A percentile compares a stretch with the other conserved stretches of the same genome.
phyloP scores from a whole-genome alignment of 352 stramenopile genomes.

The Phytophthora pini region DNA sequence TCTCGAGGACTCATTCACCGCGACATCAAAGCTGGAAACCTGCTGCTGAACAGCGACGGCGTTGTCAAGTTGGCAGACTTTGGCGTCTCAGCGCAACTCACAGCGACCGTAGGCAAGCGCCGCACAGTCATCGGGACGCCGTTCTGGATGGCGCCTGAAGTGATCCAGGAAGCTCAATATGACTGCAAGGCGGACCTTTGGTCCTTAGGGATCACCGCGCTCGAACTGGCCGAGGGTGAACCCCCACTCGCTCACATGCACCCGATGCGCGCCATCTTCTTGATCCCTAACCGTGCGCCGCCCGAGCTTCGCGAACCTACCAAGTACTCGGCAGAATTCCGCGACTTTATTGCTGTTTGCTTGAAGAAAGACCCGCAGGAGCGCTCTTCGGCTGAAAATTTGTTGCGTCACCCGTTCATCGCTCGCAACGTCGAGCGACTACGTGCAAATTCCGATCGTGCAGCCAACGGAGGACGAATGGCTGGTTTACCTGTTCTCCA shows the following conservation, averaged over 20 bases:
- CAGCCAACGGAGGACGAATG: conserved; percentile 18
- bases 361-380: conserved; percentile 72
- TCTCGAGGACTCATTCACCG: conserved; percentile 82
- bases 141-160: conserved; percentile 93
- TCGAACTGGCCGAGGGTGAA: conserved; percentile 89
- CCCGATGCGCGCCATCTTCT: conserved; percentile 86
- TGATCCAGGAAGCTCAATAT: conserved; percentile 90
- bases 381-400: conserved; percentile 53
- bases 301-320: conserved; percentile 54
- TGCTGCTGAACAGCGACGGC: conserved; percentile 76
- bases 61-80: conserved; percentile 90
- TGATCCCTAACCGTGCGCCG: conserved; percentile 74
- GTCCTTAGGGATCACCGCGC: conserved; percentile 90
- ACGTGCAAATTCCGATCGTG: conserved; percentile 26
- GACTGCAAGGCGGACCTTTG: conserved; percentile 86
- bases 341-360: conserved; percentile 66
- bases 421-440: conserved; percentile 63
- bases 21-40: conserved; percentile 90
- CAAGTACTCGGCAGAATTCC: conserved; percentile 57
- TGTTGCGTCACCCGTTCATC: conserved; percentile 70
- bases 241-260: conserved; percentile 88
- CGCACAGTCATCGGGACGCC: conserved; percentile 91
- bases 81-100: conserved; percentile 91
- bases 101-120: conserved; percentile 91
- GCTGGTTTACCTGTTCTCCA: conserved; percentile 62